phyloP scores from a whole-genome alignment of 495 filamentous ascomycete species.

The Penicillium paxilli region DNA sequence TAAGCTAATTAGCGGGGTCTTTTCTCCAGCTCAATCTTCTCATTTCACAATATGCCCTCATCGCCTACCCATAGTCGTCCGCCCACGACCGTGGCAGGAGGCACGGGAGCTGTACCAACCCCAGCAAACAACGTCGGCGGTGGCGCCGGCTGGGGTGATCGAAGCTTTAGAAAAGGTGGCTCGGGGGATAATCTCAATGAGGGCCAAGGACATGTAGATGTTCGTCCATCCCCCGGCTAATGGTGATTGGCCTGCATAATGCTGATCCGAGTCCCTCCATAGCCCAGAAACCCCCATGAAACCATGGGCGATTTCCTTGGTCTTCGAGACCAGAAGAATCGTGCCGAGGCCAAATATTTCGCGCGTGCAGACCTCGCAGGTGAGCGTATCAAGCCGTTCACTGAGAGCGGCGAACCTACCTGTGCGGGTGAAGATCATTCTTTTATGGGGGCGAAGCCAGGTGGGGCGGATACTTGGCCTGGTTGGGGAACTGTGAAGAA shows the following conservation, averaged over 20 bases:
- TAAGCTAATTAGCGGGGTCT: not conserved
- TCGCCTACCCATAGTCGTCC: slow-evolving; percentile 13
- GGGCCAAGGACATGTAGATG: slow-evolving; percentile 28
- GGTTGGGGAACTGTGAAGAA: slow-evolving; percentile 33
- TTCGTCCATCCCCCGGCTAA: slow-evolving; percentile 6
- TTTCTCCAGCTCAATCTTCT: not conserved
- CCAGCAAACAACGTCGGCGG: slow-evolving; percentile 35
- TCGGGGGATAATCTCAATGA: slow-evolving; percentile 3
- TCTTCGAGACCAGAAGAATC: slow-evolving; percentile 34
- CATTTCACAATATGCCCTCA: slow-evolving; percentile 14
- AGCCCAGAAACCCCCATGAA: slow-evolving; percentile 24
- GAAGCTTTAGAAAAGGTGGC: slow-evolving; percentile 21
- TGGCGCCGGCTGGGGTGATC: slow-evolving; percentile 21
- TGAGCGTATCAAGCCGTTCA: not conserved
- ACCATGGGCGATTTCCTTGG: slow-evolving; percentile 32
- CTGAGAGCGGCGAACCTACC: slow-evolving; percentile 13
- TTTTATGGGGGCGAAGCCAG: slow-evolving; percentile 37
- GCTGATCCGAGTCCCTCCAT: not conserved
- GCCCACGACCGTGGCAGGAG: slow-evolving; percentile 23
- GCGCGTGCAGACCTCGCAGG: slow-evolving; percentile 16
- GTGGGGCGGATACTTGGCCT: slow-evolving; percentile 31
- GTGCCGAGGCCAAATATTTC: slow-evolving; percentile 24
- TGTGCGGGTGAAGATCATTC: slow-evolving; percentile 38
- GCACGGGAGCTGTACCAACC: slow-evolving; percentile 28
- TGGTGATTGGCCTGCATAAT: not conserved